Conservation (phyloP, 169 alveolate species). For the Plasmodium inui region DNA sequence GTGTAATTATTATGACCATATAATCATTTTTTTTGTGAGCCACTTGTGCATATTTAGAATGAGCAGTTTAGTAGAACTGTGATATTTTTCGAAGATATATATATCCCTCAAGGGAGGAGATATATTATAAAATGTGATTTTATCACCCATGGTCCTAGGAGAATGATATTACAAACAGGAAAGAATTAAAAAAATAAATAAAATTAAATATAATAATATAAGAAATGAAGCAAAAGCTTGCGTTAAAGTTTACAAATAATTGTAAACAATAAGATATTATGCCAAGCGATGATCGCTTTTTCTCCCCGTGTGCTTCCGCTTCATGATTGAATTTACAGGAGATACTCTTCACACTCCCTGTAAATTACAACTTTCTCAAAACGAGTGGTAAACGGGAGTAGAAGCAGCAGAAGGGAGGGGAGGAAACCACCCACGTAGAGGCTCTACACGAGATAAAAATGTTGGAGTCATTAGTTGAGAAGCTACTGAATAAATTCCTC, state of each 20-base stretch:
- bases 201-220: not conserved
- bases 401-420: not conserved
- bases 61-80: not conserved
- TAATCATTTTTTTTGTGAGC: not conserved
- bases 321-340: not conserved
- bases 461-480: slow-evolving; percentile 89
- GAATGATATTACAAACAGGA: not conserved
- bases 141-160: not conserved
- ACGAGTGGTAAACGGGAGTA: not conserved
- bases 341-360: not conserved
- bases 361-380: not conserved
- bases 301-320: not conserved
- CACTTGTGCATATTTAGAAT: not conserved
- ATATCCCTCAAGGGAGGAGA: not conserved
- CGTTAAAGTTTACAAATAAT: not conserved
- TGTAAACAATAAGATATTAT: not conserved
- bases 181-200: not conserved
- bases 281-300: not conserved
- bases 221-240: not conserved
- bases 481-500: slow-evolving; percentile 87
- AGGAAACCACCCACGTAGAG: not conserved
- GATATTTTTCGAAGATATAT: not conserved
- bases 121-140: not conserved
- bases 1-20: not conserved
- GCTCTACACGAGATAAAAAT: slow-evolving; percentile 62